Base-by-base conservation (phyloP, 306 rosid species). In the Cyamopsis tetragonoloba region DNA sequence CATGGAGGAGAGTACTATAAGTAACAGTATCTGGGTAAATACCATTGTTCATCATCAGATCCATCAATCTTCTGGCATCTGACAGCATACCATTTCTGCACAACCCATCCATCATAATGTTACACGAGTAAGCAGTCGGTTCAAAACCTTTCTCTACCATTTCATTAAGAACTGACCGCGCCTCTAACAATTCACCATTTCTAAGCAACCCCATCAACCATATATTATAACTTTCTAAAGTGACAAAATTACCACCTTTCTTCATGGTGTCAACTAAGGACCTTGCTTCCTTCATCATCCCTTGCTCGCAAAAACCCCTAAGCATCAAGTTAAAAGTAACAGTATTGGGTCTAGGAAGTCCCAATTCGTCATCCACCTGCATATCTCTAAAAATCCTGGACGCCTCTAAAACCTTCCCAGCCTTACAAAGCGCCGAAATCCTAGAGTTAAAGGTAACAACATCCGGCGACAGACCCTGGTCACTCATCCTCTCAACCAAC, bases 351-450 rank as follows among this genome's bases (percentile, higher is more conserved):
- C 26, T 86, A 1, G 98, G 97, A 67, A 93, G 83, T 43, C 96
- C 96, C 73, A 89, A 66, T 12, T 77, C 91, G 56, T 81, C 80
- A 66, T 88, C 97, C 41, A 82, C 71, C 62, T 81, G 88, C 98
- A 93, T 88, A 78, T 93, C 98, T 46, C 95, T 81, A 68, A 89
- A 90, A 66, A 93, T 93, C 65, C 95, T 89, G 1, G 95, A 93
- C 2, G 97, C 97, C 79, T 93, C 96, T 6, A 86, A 66, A 67
- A 93, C 76, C 61, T 93, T 84, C 68, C 97, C 88, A 1, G 74
- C 80, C 35, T 61, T 68, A 77, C 95, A 89, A 38, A 93, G 97
- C 1, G 95, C 96, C 0, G 97, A 86, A 62, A 93, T 86, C 86
- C 98, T 80, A n/a, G 90, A 81, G 71, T 93, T 93, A 54, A 89